These are phyloP conservation scores for Ophiostoma quercus DNA, from an alignment of 2,329 filamentous ascomycete species.

Conservation along the genomic window DNA sequence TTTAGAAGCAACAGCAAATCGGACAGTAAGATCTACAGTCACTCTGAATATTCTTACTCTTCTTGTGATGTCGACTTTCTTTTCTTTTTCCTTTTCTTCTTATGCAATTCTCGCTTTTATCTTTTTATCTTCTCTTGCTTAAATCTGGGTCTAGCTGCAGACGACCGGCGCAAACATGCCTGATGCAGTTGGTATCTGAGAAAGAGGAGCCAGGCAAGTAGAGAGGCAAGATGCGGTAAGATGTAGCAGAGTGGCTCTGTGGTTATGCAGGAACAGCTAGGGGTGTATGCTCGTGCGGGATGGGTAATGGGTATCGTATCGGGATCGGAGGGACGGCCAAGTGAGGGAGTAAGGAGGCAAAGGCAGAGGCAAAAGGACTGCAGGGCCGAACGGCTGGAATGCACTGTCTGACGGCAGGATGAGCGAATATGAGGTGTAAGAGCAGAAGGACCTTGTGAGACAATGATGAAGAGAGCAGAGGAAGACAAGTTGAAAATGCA, in stretches of 20 bases:
- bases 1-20: not conserved
- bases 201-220: not conserved
- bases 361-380: not conserved
- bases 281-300: conserved; percentile 10
- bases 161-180: conserved; percentile 5
- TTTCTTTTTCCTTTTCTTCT: not conserved
- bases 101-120: not conserved
- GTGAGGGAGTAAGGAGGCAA: not conserved
- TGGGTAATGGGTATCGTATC: not conserved
- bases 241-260: conserved; percentile 1
- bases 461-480: not conserved
- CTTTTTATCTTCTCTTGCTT: not conserved
- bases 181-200: conserved; percentile 10
- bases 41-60: not conserved
- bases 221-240: not conserved
- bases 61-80: not conserved
- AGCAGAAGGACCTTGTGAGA: not conserved
- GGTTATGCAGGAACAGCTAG: conserved; percentile 20
- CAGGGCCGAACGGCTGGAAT: conserved; percentile 8
- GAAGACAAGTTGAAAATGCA: not conserved
- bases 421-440: not conserved
- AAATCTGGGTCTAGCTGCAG: conserved; percentile 5
- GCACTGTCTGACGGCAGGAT: conserved; percentile 5
- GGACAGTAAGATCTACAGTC: not conserved
- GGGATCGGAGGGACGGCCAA: not conserved